Evolutionary conservation across 169 alveolate genomes (phyloP), one percentile per base, ranked within the genome.

Genomic region (Plasmodium billcollinsi): DNA sequence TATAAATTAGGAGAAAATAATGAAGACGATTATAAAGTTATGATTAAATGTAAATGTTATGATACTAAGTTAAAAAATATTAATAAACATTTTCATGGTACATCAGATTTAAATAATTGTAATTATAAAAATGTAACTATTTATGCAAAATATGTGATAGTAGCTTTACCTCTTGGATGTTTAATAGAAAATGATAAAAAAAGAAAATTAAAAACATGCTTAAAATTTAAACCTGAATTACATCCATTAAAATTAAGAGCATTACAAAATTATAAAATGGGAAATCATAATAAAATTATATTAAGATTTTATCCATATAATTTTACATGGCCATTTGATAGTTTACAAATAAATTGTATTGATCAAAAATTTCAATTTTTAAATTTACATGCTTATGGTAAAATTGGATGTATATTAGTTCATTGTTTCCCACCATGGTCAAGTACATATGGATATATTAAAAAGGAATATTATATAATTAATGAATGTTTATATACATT

Each of bases 381-480:
- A 63, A 91, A 94, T 90, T 61, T 94, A 54, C 91, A 94, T 71
- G 88, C 91, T 61, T 94, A 94, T 61, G 96, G 96, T 2, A 92
- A 94, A 62, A 15, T 58, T 43, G 96, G 96, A 14, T 92, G 95
- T 54, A 56, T 94, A 29, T 66, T 94, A 74, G 96, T 95, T 12
- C 96, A 94, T 69, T 88, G 93, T 49, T 94, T 94, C 67, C 96
- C 96, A 0, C 96, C 96, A 9, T 94, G 89, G 93, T 83, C 94
- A 63, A 70, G 74, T 4, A 89, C 93, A 9, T 92, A 88, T 89
- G 91, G 73, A 6, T 78, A 56, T 50, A 73, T 90, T 43, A 75
- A 67, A 73, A 66, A 80, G 26, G 96, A 93, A 49, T 73, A 39
- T 33, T 88, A 45, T 52, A 89, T 94, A 14, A 93, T 94, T 8